These are phyloP conservation scores for Pestalotiopsis sp. DNA, from an alignment of 2,329 filamentous ascomycete genomes.

Conservation along the genomic window DNA sequence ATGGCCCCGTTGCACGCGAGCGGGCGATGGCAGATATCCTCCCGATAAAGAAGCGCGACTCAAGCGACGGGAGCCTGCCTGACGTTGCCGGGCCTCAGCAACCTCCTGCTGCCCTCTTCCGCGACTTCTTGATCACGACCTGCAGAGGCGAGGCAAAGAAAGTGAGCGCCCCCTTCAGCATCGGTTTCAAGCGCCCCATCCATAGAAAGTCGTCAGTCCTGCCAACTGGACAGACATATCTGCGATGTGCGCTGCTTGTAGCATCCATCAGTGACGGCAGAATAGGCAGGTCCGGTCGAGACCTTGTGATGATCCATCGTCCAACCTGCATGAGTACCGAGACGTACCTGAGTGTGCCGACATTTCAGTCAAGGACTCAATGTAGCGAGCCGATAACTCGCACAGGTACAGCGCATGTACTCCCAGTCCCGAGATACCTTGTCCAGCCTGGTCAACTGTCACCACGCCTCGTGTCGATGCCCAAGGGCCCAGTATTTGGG, in stretches of 20 bases:
- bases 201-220: background rate
- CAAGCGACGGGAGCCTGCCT: background rate
- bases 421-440: background rate
- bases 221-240: background rate
- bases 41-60: slow-evolving; percentile 6
- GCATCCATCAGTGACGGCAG: background rate
- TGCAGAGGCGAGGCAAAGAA: background rate
- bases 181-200: background rate
- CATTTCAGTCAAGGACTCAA: background rate
- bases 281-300: background rate
- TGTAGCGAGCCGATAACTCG: background rate
- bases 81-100: background rate
- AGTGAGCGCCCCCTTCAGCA: background rate
- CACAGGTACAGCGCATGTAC: background rate
- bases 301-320: background rate
- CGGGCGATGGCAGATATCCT: slow-evolving; percentile 9
- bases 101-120: background rate
- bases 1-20: slow-evolving; percentile 10
- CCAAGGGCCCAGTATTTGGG: background rate
- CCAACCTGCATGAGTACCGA: background rate
- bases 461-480: background rate
- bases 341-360: background rate
- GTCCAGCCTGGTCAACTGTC: background rate
- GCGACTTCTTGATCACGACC: background rate
- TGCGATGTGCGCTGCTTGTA: background rate